Evolutionary conservation across 345 rosid genomes (phyloP), one percentile per base, ranked within the genome.

Genomic region (Triadica sebifera): DNA sequence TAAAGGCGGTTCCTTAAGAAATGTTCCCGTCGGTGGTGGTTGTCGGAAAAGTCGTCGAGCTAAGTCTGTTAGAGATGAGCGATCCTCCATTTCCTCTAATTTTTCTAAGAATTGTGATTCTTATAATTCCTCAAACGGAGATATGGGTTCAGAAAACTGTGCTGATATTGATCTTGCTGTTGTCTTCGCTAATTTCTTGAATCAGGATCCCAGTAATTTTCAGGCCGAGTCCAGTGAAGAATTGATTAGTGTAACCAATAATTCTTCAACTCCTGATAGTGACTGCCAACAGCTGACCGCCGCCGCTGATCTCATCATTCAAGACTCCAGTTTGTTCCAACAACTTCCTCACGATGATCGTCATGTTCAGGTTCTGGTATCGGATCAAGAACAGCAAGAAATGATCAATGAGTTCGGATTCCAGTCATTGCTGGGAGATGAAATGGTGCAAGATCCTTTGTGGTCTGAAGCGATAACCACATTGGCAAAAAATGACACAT

Each of bases 11-110:
- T 87, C 98, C 7, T 81, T 91, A 0, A 85, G 98, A 47, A 90
- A 93, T 66, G 89, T 93, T 47, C 98, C 98, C 0, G 90, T 90
- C 0, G 98, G 98, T 4, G 97, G 98, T 6, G 93, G 97, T 3
- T 91, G 93, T 69, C 91, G 97, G 13, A 91, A 88, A 84, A 85
- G 77, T 81, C 90, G 93, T 69, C 72, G 94, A 73, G 71, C 76
- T 76, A 83, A 69, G 81, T 75, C 88, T 37, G 73, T 70, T 46
- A 80, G 82, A 79, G 69, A 58, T 38, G 63, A 8, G 70, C 71
- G 74, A 29, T 29, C 34, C 9, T 63, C 38, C 37, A 16, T 39
- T 62, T 13, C 65, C 8, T 4, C 47, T 43, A 15, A 19, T 49
- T 29, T 29, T 29, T 29, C 34, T 2, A 29, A 29, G 34, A 29